A percentile compares a stretch with the other conserved stretches of the same genome.
Evolutionary conservation across 2,329 filamentous ascomycete species (phyloP).

Genomic region (Chrysoporthe puriensis): DNA sequence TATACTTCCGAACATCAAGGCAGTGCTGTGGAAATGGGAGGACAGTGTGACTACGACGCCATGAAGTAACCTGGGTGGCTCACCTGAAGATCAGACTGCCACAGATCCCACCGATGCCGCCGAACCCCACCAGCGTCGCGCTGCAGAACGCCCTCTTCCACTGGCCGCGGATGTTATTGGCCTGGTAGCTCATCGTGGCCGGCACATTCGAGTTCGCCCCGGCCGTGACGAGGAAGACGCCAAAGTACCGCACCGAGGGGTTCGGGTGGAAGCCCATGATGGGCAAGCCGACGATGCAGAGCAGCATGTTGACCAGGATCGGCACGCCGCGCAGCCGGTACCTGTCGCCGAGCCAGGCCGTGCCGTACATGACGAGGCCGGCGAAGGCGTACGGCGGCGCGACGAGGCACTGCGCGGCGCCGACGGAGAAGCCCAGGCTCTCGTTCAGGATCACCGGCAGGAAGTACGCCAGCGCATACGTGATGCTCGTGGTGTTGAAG

Average conservation of each 20-base stretch:
- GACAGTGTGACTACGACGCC: neutral
- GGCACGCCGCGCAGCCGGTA: slow-evolving; percentile 69
- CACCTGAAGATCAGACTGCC: slow-evolving; percentile 72
- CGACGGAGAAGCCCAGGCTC: slow-evolving; percentile 67
- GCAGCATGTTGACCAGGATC: slow-evolving; percentile 65
- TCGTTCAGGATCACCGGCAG: slow-evolving; percentile 71
- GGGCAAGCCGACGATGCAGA: slow-evolving; percentile 70
- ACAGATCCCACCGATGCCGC: slow-evolving; percentile 78
- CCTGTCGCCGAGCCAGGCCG: slow-evolving; percentile 68
- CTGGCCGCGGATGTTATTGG: slow-evolving; percentile 85
- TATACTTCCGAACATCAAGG: neutral
- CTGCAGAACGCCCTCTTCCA: slow-evolving; percentile 85
- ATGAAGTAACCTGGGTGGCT: slow-evolving; percentile 21
- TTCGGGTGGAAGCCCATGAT: slow-evolving; percentile 70
- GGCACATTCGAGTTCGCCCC: slow-evolving; percentile 81
- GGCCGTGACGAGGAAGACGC: slow-evolving; percentile 75
- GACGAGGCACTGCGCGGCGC: slow-evolving; percentile 68
- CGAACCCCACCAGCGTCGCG: slow-evolving; percentile 75
- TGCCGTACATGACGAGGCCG: slow-evolving; percentile 62
- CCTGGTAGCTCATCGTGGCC: slow-evolving; percentile 75
- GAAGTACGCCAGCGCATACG: slow-evolving; percentile 79
- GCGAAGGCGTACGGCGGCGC: slow-evolving; percentile 72
- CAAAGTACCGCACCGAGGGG: slow-evolving; percentile 68
- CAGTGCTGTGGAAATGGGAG: neutral
- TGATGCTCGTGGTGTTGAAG: slow-evolving; percentile 70